Evolutionary conservation across 768 basidiomycete genomes (phyloP), one percentile per base, ranked within the genome.

Genomic region (Sarcomyxa edulis): DNA sequence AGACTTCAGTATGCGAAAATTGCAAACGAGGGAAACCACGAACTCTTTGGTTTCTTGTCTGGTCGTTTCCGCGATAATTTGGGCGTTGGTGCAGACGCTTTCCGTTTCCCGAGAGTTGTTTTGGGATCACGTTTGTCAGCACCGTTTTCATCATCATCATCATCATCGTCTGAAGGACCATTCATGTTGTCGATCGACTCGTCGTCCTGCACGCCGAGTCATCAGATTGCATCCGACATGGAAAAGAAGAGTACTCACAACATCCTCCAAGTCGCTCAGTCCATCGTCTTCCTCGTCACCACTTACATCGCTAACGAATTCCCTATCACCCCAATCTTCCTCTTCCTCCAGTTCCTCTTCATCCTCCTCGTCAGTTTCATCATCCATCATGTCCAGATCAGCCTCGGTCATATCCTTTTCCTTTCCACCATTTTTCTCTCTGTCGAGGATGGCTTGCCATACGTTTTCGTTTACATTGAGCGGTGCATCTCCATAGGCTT

Each of bases 401-500:
- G 69, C 69, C 34, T 72, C 62, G 40, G 74, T 74, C 45, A 67
- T 50, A 45, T 32, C 16, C 36, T 72, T 69, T 35, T 64, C 68
- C 43, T 64, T 61, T 24, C 63, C 64, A 18, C 58, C 68, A 23
- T 64, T 65, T 49, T 77, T 74, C 50, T 96, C 92, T 32, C 80
- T 72, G 53, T 96, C 90, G 28, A 98, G 66, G 37, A 99, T 84
- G 2, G 88, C 81, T 47, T 82, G 79, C 96, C 96, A 98, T 7
- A 98, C 93, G 28, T 71, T 81, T 64, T 99, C 96, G 61, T 99
- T 98, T 42, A 99, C 94, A 60, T 99, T 98, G 30, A 99, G 74
- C 9, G 96, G 96, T 23, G 88, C 86, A 53, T 98, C 95, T 29
- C 96, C 95, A 55, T 99, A 98, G 12, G 95, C 94, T 61, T 96